Conservation (phyloP, 129 eudicot genomes). For the Glebionis coronaria region DNA sequence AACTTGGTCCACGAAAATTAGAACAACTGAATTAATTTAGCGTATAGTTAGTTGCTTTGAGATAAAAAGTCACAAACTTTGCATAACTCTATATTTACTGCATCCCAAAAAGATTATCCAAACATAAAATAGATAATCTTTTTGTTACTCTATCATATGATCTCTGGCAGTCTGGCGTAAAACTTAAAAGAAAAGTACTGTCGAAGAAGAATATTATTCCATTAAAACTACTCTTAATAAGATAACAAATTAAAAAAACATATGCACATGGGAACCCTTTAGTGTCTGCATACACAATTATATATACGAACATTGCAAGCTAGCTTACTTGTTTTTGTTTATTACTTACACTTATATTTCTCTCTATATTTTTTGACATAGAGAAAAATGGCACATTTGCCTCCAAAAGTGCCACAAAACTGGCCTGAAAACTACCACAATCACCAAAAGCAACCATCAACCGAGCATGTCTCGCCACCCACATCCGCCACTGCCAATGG, state of each 20-base stretch:
- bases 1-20: too few species aligned
- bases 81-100: too few species aligned
- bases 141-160: too few species aligned
- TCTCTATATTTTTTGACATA: neutral
- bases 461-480: conserved; percentile 38
- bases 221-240: too few species aligned
- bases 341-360: conserved; percentile 20
- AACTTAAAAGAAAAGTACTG: too few species aligned
- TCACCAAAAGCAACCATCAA: conserved; percentile 48
- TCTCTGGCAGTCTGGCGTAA: too few species aligned
- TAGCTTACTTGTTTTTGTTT: conserved; percentile 23
- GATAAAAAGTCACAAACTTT: too few species aligned
- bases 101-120: too few species aligned
- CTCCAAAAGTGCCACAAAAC: conserved; percentile 80
- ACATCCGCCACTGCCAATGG: conserved; percentile 18
- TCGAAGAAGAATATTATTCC: too few species aligned
- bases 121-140: too few species aligned
- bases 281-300: conserved; percentile 15
- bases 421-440: conserved; percentile 52
- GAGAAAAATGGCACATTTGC: conserved; percentile 68
- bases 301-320: neutral
- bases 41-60: too few species aligned
- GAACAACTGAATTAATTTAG: too few species aligned
- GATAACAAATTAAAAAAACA: conserved; percentile 13
- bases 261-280: conserved; percentile 27